These are phyloP conservation scores for Wallacemonas sp. DNA, from an alignment of 208 protist species.

Conservation along the genomic window DNA sequence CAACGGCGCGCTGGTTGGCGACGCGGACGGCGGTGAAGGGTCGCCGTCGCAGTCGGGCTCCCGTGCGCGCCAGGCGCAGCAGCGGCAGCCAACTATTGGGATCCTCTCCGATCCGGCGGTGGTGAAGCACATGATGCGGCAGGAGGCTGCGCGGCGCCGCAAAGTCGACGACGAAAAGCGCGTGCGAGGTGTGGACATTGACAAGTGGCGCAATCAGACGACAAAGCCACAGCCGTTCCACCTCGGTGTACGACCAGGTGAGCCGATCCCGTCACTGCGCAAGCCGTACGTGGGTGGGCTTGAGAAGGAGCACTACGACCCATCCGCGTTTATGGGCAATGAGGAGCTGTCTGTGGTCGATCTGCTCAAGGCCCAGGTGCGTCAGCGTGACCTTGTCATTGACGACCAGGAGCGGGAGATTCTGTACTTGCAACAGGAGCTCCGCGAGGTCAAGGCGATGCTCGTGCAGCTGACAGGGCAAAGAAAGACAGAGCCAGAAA, in stretches of 20 bases:
- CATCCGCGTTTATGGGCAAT: neutral
- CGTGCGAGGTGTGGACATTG: conserved; percentile 19
- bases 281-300: conserved; percentile 31
- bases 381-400: conserved; percentile 25
- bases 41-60: neutral
- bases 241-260: conserved; percentile 31
- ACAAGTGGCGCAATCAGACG: conserved; percentile 31
- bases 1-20: too few relatives aligned
- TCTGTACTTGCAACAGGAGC: conserved; percentile 32
- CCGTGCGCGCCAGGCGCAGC: neutral
- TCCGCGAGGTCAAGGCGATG: conserved; percentile 41
- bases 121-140: conserved; percentile 35
- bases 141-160: conserved; percentile 35
- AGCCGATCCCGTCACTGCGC: conserved; percentile 53
- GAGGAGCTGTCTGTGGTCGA: conserved; percentile 8
- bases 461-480: conserved; percentile 25
- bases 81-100: conserved; percentile 3
- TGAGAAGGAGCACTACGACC: conserved; percentile 12
- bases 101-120: conserved; percentile 33
- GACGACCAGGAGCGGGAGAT: conserved; percentile 23
- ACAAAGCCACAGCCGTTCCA: conserved; percentile 45
- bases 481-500: neutral
- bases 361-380: conserved; percentile 24
- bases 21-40: too few relatives aligned
- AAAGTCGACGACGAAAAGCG: conserved; percentile 34